Evolutionary conservation across 2,329 filamentous ascomycete genomes (phyloP).

Genomic region (Clonostachys rosea): DNA sequence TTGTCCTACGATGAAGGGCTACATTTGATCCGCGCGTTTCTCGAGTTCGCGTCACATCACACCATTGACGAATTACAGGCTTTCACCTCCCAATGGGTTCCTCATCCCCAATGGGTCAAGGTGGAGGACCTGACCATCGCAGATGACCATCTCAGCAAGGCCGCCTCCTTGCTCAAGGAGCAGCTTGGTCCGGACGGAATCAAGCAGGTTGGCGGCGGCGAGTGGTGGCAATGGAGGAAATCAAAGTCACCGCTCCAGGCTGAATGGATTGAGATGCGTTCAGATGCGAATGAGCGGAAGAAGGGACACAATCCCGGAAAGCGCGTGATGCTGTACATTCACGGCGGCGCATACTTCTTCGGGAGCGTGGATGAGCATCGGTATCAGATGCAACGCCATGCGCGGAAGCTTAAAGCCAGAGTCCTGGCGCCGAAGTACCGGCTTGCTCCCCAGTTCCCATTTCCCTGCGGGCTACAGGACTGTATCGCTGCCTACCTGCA

Average conservation of each 20-base stretch:
- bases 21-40: slow-evolving; percentile 79
- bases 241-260: slow-evolving; percentile 63
- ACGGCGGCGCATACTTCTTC: slow-evolving; percentile 94
- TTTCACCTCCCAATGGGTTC: slow-evolving; percentile 90
- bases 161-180: slow-evolving; percentile 62
- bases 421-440: slow-evolving; percentile 86
- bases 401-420: slow-evolving; percentile 84
- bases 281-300: slow-evolving; percentile 65
- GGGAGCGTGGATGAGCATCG: slow-evolving; percentile 93
- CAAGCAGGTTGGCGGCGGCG: slow-evolving; percentile 69
- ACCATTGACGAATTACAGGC: slow-evolving; percentile 90
- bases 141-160: slow-evolving; percentile 54
- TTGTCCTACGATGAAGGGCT: slow-evolving; percentile 94
- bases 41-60: slow-evolving; percentile 80
- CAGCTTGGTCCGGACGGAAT: slow-evolving; percentile 78
- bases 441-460: slow-evolving; percentile 89
- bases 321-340: slow-evolving; percentile 88
- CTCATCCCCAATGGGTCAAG: slow-evolving; percentile 82
- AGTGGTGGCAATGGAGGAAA: slow-evolving; percentile 88
- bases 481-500: slow-evolving; percentile 85
- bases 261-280: slow-evolving; percentile 96
- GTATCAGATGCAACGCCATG: slow-evolving; percentile 97
- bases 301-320: slow-evolving; percentile 50
- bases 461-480: slow-evolving; percentile 88
- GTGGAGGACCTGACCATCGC: slow-evolving; percentile 66